Evolutionary conservation across 805 yeast species (phyloP).

Genomic region (Candida khao-thaluensis): DNA sequence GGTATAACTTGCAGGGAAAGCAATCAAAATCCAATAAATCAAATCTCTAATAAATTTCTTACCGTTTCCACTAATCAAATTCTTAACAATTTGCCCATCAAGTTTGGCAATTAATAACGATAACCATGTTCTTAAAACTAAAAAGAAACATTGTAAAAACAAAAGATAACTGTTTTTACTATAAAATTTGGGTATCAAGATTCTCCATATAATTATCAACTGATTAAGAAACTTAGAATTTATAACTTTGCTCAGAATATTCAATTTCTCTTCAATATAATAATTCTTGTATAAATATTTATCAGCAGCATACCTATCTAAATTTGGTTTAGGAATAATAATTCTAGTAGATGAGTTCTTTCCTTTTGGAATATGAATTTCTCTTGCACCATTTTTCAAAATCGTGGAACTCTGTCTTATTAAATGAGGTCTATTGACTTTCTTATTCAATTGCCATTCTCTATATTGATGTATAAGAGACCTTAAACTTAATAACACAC

Average conservation of each 20-base stretch:
- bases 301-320: constrained; percentile 55
- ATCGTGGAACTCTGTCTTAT: constrained; percentile 43
- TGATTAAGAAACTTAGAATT: constrained; percentile 72
- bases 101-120: constrained; percentile 81
- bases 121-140: constrained; percentile 82
- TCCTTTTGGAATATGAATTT: constrained; percentile 48
- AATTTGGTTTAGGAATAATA: constrained; percentile 46
- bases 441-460: constrained; percentile 27
- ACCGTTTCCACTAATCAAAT: constrained; percentile 79
- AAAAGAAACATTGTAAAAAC: constrained; percentile 67
- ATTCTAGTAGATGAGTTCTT: constrained; percentile 37
- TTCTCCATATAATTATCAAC: constrained; percentile 71
- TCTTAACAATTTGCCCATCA: constrained; percentile 90
- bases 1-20: constrained; percentile 90
- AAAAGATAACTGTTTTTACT: constrained; percentile 67
- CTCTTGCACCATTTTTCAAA: constrained; percentile 46
- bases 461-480: constrained; percentile 29
- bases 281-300: constrained; percentile 52
- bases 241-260: constrained; percentile 31
- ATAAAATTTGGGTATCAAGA: constrained; percentile 70
- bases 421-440: constrained; percentile 32
- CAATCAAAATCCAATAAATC: constrained; percentile 83
- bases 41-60: constrained; percentile 72
- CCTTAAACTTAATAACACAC: constrained; percentile 32
- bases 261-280: constrained; percentile 30